These are phyloP conservation scores for Magnusiomyces tetraspermus DNA, from an alignment of 1,139 yeast species.

Conservation along the genomic window DNA sequence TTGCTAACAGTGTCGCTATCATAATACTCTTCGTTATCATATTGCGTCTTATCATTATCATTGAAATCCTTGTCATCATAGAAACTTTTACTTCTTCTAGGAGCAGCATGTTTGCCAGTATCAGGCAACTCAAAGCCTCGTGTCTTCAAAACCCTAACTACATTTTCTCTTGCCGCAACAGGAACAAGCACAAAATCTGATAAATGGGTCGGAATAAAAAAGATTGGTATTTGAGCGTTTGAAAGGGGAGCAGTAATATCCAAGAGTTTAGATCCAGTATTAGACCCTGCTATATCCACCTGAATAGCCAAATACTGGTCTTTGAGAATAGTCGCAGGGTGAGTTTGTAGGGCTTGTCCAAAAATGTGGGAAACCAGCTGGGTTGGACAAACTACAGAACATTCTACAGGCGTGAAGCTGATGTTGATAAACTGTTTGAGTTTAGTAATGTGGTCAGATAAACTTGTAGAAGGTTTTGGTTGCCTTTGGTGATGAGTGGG, in stretches of 20 bases:
- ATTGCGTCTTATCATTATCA: too few species aligned
- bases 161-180: constrained; percentile 36
- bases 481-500: too few species aligned
- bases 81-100: too few species aligned
- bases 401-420: constrained; percentile 48
- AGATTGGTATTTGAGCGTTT: constrained; percentile 47
- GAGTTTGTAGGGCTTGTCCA: constrained; percentile 31
- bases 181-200: constrained; percentile 62
- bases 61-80: too few species aligned
- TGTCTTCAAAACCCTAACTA: constrained; percentile 38
- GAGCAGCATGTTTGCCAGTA: constrained; percentile 19
- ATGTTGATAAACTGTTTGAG: constrained; percentile 40
- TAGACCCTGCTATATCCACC: constrained; percentile 53
- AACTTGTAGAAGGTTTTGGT: background rate
- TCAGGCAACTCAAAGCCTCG: constrained; percentile 41
- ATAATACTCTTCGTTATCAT: too few species aligned
- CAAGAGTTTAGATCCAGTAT: constrained; percentile 46
- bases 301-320: constrained; percentile 47
- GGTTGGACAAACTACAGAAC: constrained; percentile 45
- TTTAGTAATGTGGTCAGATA: constrained; percentile 15
- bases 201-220: constrained; percentile 57
- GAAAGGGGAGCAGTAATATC: constrained; percentile 55
- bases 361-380: constrained; percentile 35
- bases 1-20: too few species aligned
- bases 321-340: constrained; percentile 32